Evolutionary conservation across 345 rosid genomes (phyloP).

Genomic region (Gossypium stocksii): DNA sequence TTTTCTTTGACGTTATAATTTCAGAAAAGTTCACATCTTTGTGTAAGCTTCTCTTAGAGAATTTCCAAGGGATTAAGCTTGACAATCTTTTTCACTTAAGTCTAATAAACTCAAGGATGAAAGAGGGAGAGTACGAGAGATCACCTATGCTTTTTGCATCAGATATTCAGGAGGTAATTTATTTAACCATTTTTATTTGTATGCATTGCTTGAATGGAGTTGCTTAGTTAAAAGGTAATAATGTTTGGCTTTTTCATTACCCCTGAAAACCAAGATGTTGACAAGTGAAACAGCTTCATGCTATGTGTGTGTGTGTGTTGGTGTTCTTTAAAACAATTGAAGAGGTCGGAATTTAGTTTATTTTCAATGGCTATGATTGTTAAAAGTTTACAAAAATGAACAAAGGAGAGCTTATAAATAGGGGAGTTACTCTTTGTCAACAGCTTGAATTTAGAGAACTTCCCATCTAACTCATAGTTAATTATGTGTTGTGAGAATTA

Average conservation of each 20-base stretch:
- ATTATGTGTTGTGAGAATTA: neutral
- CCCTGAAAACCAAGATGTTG: neutral
- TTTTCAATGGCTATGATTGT: neutral
- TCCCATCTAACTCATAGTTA: neutral
- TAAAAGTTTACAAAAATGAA: constrained; percentile 1
- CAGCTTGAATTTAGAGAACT: neutral
- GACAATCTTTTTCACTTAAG: constrained; percentile 48
- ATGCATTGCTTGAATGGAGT: constrained; percentile 7
- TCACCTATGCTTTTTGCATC: constrained; percentile 53
- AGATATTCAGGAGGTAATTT: constrained; percentile 67
- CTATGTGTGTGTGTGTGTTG: neutral
- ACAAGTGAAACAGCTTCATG: neutral
- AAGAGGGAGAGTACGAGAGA: constrained; percentile 64
- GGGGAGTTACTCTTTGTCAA: neutral
- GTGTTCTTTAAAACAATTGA: neutral
- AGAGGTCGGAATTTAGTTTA: neutral
- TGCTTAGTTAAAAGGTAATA: neutral
- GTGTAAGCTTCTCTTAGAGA: constrained; percentile 65
- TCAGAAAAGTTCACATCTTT: constrained; percentile 72
- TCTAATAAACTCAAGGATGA: constrained; percentile 65
- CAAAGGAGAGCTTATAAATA: neutral
- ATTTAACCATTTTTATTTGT: neutral
- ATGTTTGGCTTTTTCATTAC: neutral
- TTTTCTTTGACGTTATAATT: constrained; percentile 52
- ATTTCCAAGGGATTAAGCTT: constrained; percentile 58